These are phyloP conservation scores for Leptomonas pyrrhocoris DNA, from an alignment of 208 protist species.

Conservation along the genomic window DNA sequence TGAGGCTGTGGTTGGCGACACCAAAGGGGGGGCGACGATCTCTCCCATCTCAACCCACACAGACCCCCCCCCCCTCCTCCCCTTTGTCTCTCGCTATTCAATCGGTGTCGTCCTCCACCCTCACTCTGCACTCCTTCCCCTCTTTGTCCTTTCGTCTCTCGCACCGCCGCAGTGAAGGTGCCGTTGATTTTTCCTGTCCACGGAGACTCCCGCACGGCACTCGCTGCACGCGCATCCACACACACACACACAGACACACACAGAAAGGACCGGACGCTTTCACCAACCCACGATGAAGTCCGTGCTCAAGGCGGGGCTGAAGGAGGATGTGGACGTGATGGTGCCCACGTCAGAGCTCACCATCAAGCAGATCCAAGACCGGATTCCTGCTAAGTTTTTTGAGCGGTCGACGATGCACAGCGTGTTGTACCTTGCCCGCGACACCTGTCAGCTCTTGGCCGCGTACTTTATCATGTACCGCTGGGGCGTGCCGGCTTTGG, in stretches of 20 bases:
- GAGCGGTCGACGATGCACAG: constrained; percentile 49
- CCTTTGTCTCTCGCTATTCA: no score
- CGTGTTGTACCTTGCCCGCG: constrained; percentile 60
- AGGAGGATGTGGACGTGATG: constrained; percentile 70
- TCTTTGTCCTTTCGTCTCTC: neutral
- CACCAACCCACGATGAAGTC: constrained; percentile 43
- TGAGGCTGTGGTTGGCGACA: no score
- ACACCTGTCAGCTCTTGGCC: constrained; percentile 57
- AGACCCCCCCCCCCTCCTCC: no score
- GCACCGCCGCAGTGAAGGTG: neutral
- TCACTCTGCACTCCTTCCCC: neutral
- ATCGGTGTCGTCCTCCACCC: no score
- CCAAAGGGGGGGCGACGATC: no score
- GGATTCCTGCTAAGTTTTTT: constrained; percentile 82
- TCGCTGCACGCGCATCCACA: neutral
- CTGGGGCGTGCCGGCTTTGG: constrained; percentile 41
- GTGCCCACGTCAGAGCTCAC: constrained; percentile 68
- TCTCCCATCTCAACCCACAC: no score
- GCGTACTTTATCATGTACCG: constrained; percentile 67
- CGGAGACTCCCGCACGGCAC: neutral
- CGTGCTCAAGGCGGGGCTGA: constrained; percentile 53
- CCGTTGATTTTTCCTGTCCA: neutral
- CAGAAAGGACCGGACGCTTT: neutral
- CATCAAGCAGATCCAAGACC: constrained; percentile 74
- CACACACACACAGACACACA: neutral